These are phyloP conservation scores for Clonostachys rosea DNA, from an alignment of 2,329 filamentous ascomycete species.

Conservation along the genomic window DNA sequence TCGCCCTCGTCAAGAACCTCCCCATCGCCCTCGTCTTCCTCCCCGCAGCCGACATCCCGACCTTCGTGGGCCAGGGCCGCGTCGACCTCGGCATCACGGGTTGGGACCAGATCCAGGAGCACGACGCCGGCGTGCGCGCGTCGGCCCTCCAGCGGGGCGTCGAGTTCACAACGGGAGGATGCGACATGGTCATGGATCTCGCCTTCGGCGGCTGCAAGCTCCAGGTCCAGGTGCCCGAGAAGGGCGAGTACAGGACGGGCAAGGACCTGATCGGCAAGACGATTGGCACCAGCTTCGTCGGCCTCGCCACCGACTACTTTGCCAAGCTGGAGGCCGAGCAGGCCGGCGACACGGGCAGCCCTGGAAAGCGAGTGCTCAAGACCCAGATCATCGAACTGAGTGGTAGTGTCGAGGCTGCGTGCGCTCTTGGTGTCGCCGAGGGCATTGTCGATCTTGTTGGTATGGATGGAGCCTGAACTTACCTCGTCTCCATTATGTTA, in stretches of 20 bases:
- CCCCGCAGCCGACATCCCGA: slow-evolving; percentile 93
- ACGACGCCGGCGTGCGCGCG: slow-evolving; percentile 61
- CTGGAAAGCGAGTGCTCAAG: slow-evolving; percentile 55
- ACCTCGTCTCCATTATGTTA: background rate
- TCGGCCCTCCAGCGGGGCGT: slow-evolving; percentile 41
- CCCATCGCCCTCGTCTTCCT: slow-evolving; percentile 95
- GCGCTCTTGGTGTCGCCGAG: slow-evolving; percentile 90
- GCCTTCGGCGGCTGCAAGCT: slow-evolving; percentile 88
- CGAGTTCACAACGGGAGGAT: slow-evolving; percentile 47
- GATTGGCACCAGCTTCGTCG: slow-evolving; percentile 92
- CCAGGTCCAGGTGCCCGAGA: slow-evolving; percentile 93
- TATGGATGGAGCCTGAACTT: slow-evolving; percentile 38
- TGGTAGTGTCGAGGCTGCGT: slow-evolving; percentile 95
- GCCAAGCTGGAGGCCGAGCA: slow-evolving; percentile 62
- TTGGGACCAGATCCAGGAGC: slow-evolving; percentile 85
- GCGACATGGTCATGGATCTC: slow-evolving; percentile 85
- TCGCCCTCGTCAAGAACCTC: slow-evolving; percentile 95
- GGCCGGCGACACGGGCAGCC: slow-evolving; percentile 24
- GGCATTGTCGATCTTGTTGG: slow-evolving; percentile 97
- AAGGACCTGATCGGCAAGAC: slow-evolving; percentile 86
- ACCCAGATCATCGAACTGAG: slow-evolving; percentile 94
- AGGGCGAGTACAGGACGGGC: slow-evolving; percentile 65
- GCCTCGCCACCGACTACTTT: slow-evolving; percentile 81
- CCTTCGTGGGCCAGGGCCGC: slow-evolving; percentile 90
- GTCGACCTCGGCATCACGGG: slow-evolving; percentile 95